These are phyloP conservation scores for Striga hermonthica DNA, from an alignment of 305 asterid species.

Conservation along the genomic window DNA sequence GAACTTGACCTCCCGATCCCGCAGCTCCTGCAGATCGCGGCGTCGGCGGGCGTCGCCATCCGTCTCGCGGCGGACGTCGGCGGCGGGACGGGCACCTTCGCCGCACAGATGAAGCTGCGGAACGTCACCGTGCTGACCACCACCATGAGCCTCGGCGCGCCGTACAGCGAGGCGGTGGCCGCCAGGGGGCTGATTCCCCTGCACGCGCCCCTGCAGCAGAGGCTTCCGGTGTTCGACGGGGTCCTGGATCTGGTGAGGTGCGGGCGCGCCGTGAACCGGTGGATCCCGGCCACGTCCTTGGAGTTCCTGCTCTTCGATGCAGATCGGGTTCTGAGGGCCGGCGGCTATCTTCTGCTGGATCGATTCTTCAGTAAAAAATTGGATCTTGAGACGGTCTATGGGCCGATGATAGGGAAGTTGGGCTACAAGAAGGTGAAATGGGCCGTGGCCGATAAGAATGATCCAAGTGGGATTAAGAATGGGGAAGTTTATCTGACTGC, in stretches of 20 bases:
- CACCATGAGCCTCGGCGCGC: constrained; percentile 89
- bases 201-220: constrained; percentile 93
- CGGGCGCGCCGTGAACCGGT: constrained; percentile 88
- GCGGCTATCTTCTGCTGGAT: constrained; percentile 82
- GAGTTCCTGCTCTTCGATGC: constrained; percentile 86
- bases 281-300: constrained; percentile 77
- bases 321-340: constrained; percentile 87
- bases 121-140: constrained; percentile 79
- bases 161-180: constrained; percentile 80
- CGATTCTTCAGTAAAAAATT: constrained; percentile 70
- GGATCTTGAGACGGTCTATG: constrained; percentile 76
- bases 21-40: constrained; percentile 63
- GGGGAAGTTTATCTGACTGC: constrained; percentile 91
- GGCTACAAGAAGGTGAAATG: constrained; percentile 96
- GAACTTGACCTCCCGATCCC: constrained; percentile 86
- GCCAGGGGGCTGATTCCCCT: constrained; percentile 77
- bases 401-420: constrained; percentile 73
- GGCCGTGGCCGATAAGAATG: constrained; percentile 77
- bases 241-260: constrained; percentile 89
- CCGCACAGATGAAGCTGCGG: constrained; percentile 86
- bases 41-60: constrained; percentile 46
- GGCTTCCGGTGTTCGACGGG: constrained; percentile 90
- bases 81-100: constrained; percentile 92
- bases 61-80: constrained; percentile 77
- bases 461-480: constrained; percentile 77